Base-by-base conservation (phyloP, 495 filamentous ascomycete genomes). In the Neurospora sp. region DNA sequence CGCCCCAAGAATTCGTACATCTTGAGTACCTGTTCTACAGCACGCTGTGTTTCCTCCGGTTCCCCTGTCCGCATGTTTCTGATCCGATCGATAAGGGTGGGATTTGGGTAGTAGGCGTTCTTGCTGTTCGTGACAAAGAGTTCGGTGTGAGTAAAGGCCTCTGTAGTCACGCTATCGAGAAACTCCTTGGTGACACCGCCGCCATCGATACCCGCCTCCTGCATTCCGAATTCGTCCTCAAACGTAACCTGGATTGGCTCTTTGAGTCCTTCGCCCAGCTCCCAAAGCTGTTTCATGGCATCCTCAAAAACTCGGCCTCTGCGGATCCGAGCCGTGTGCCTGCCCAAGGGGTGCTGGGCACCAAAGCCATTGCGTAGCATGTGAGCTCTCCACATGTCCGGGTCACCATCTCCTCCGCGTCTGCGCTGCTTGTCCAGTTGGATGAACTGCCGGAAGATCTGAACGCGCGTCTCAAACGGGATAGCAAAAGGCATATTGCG, bases 141-240 rank as follows among this genome's bases (percentile, higher is more conserved):
- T 23, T 83, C 83, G 39, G 85, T 83, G 6, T 79, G 79, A 23
- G 81, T 80, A 79, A 99, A 98, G 11, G 94, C 94, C 80, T 98
- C 92, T 7, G 87, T 91, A 3, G 93, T 97, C 18, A 98, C 88
- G 75, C 93, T 96, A 0, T 92, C 97, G 39, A 98, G 85, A 76
- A 99, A 99, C 77, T 99, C 96, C 77, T 99, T 99, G 16, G 95
- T 98, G 18, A 99, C 96, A 62, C 96, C 96, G 39, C 96, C 96
- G 0, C 96, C 96, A 79, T 99, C 96, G 73, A 99, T 98, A 39
- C 96, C 96, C 7, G 96, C 94, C 82, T 99, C 96, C 37, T 88
- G 85, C 3, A 90, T 89, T 71, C 91, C 91, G 75, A 97, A 99
- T 75, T 93, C 88, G 77, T 99, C 96, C 18, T 97, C 92, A 77